These are phyloP conservation scores for Trichophyton verrucosum DNA, from an alignment of 2,329 filamentous ascomycete genomes.

Conservation along the genomic window DNA sequence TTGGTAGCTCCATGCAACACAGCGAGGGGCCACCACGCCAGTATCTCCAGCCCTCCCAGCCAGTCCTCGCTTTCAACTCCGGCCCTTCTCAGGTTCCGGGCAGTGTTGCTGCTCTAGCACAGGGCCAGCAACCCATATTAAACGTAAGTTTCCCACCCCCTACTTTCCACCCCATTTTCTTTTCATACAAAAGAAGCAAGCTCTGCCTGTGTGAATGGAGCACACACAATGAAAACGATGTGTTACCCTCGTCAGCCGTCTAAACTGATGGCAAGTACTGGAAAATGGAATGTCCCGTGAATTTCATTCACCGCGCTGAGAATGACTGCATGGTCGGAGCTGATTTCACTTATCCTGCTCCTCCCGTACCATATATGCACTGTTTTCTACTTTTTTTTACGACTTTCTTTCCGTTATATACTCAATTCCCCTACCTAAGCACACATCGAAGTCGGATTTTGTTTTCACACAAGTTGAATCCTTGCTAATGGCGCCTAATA, in stretches of 20 bases:
- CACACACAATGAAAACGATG: neutral
- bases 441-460: neutral
- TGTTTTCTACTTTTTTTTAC: neutral
- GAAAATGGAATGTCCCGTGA: neutral
- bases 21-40: constrained; percentile 42
- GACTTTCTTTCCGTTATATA: neutral
- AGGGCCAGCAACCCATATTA: constrained; percentile 74
- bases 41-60: constrained; percentile 51
- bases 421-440: neutral
- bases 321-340: neutral
- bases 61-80: constrained; percentile 39
- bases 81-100: constrained; percentile 33
- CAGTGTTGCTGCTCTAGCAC: constrained; percentile 49
- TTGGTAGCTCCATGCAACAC: constrained; percentile 55
- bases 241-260: neutral
- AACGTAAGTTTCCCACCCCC: constrained; percentile 40
- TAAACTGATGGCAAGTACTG: neutral
- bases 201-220: neutral
- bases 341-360: neutral
- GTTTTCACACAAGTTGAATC: neutral
- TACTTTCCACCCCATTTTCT: neutral
- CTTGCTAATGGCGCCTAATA: constrained; percentile 26
- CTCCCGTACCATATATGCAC: neutral
- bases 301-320: neutral
- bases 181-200: neutral